Conservation (phyloP, 2,329 filamentous ascomycete genomes). For the Pseudogymnoascus sp. region DNA sequence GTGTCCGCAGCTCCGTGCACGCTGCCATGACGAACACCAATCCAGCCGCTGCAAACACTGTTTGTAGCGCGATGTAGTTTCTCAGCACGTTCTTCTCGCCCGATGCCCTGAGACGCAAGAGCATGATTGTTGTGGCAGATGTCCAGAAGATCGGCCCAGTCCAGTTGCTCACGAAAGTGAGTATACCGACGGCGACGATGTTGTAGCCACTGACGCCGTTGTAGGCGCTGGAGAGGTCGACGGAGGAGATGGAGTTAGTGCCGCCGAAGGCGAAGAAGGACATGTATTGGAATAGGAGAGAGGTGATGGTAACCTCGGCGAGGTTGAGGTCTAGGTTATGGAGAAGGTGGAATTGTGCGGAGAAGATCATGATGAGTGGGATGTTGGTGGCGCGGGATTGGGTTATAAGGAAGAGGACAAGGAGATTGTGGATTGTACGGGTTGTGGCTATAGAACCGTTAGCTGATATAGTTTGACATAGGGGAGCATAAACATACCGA, state of each 20-base stretch:
- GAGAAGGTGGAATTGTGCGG: slow-evolving; percentile 48
- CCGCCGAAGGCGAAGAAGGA: slow-evolving; percentile 88
- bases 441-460: slow-evolving; percentile 19
- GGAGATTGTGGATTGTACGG: slow-evolving; percentile 56
- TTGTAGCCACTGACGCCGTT: slow-evolving; percentile 83
- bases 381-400: slow-evolving; percentile 82
- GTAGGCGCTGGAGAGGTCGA: slow-evolving; percentile 90
- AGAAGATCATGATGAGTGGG: slow-evolving; percentile 72
- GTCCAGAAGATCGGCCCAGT: slow-evolving; percentile 83
- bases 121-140: slow-evolving; percentile 53
- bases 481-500: neutral
- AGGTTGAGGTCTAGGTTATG: slow-evolving; percentile 41
- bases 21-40: slow-evolving; percentile 75
- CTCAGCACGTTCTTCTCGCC: slow-evolving; percentile 15
- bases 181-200: slow-evolving; percentile 65
- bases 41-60: slow-evolving; percentile 59
- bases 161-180: slow-evolving; percentile 90
- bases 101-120: slow-evolving; percentile 34
- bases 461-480: slow-evolving; percentile 8
- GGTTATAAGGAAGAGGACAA: slow-evolving; percentile 73
- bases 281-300: slow-evolving; percentile 68
- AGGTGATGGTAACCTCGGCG: slow-evolving; percentile 58
- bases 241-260: slow-evolving; percentile 90
- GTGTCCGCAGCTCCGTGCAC: slow-evolving; percentile 73
- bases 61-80: slow-evolving; percentile 56